A percentile compares a stretch with the other conserved stretches of the same genome.
These are phyloP conservation scores for Penicillium egyptiacum DNA, from an alignment of 495 filamentous ascomycete genomes.

Conservation along the genomic window DNA sequence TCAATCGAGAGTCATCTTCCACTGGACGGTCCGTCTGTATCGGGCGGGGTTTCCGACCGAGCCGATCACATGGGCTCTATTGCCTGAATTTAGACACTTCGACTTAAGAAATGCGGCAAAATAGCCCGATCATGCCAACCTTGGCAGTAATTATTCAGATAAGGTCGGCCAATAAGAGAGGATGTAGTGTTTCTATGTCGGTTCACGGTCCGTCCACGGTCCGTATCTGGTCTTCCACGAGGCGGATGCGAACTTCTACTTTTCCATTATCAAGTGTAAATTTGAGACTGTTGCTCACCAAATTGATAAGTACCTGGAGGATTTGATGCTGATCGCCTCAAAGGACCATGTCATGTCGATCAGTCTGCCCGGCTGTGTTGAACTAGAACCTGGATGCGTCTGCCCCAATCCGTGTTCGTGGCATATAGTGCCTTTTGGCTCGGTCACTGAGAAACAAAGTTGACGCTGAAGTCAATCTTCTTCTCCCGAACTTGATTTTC, in stretches of 20 bases:
- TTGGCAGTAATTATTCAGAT: background rate
- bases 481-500: slow-evolving; percentile 83
- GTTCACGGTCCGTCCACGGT: slow-evolving; percentile 1
- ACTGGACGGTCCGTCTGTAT: background rate
- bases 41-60: slow-evolving; percentile 4
- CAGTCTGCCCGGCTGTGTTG: slow-evolving; percentile 59
- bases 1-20: background rate
- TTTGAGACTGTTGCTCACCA: slow-evolving; percentile 89
- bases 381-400: slow-evolving; percentile 52
- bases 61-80: slow-evolving; percentile 7
- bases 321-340: slow-evolving; percentile 93
- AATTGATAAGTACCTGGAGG: slow-evolving; percentile 85
- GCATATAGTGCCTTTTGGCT: slow-evolving; percentile 43
- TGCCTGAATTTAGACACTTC: background rate
- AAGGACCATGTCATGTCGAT: slow-evolving; percentile 74
- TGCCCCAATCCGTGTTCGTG: slow-evolving; percentile 35
- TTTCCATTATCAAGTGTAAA: slow-evolving; percentile 80
- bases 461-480: slow-evolving; percentile 67
- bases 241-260: slow-evolving; percentile 72
- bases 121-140: background rate
- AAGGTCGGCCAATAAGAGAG: background rate
- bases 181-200: background rate
- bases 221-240: slow-evolving; percentile 28
- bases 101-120: background rate
- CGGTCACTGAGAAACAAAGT: slow-evolving; percentile 46